Evolutionary conservation across 306 rosid genomes (phyloP), one percentile per base, ranked within the genome.

Genomic region (Cicer arietinum): DNA sequence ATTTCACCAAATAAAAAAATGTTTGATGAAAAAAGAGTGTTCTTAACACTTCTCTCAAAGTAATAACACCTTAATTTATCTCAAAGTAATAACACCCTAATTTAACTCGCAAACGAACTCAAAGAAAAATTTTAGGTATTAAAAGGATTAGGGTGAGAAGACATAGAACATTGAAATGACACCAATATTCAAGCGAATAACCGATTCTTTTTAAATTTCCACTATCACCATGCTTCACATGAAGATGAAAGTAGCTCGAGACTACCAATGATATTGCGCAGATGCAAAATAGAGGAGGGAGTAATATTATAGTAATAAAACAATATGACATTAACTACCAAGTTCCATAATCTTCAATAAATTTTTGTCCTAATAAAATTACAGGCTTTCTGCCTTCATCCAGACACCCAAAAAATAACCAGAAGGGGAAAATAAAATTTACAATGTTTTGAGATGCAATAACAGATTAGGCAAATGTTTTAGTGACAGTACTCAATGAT

Each of bases 351-450:
- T 84, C 69, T 79, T 70, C 77, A 66, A 81, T 85, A 45, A 81
- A 75, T 59, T 78, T 22, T 64, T 71, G 79, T 78, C 88, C 84
- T 78, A 74, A 64, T 85, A 75, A 81, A 85, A 81, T 81, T 85
- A 81, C 88, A 85, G 85, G 88, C 85, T 78, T 66, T 73, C 82
- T 65, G 84, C 88, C 78, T 85, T 75, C 81, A 77, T 70, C 77
- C 79, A 61, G 81, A 81, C 81, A 81, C 78, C 88, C 79, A 74
- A 81, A 84, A 77, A 84, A 77, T 77, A 69, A 75, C 71, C 79
- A 57, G 40, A 35, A 54, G 67, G 69, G 60, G 39, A 12, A 65
- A 78, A 74, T 56, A 54, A 78, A 84, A 78, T 85, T 78, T 85
- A 85, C 79, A 76, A 56, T 30, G 84, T 85, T 75, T 75, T 61